Conservation (phyloP, 306 rosid species). For the Lablab purpureus region DNA sequence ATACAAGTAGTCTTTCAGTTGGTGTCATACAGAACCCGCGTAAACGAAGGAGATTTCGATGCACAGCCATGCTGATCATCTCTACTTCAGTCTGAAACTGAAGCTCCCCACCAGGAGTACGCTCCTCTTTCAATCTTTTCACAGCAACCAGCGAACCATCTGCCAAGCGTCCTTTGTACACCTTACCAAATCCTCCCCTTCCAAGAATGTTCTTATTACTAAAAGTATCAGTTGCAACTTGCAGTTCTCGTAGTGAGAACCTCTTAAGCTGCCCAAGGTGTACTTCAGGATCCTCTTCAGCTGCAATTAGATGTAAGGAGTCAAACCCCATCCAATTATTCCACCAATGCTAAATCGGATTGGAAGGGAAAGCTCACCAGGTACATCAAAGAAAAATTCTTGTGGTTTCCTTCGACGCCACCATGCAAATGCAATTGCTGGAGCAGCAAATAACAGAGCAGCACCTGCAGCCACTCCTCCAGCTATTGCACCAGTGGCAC, state of each 20-base stretch:
- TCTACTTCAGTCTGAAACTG: conserved; percentile 99
- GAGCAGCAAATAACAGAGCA: conserved; percentile 95
- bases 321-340: conserved; percentile 17
- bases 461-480: conserved; percentile 99
- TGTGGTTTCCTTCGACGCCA: conserved; percentile 98
- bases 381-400: conserved; percentile 96
- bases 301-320: conserved; percentile 55
- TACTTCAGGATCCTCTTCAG: conserved; percentile 99
- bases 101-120: conserved; percentile 98
- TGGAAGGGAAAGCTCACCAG: conserved; percentile 63
- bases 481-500: conserved; percentile 96
- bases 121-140: conserved; percentile 94
- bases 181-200: conserved; percentile 98
- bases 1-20: conserved; percentile 93
- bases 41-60: conserved; percentile 91
- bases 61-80: conserved; percentile 99
- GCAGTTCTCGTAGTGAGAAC: conserved; percentile 91
- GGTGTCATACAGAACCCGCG: conserved; percentile 99
- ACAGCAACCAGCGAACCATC: conserved; percentile 95
- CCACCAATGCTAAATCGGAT: background rate
- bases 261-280: conserved; percentile 98
- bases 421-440: conserved; percentile 99
- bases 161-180: conserved; percentile 95
- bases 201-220: conserved; percentile 97
- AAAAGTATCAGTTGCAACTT: conserved; percentile 94